phyloP scores from a whole-genome alignment of 169 alveolate genomes.

The Plasmodium cynomolgi region DNA sequence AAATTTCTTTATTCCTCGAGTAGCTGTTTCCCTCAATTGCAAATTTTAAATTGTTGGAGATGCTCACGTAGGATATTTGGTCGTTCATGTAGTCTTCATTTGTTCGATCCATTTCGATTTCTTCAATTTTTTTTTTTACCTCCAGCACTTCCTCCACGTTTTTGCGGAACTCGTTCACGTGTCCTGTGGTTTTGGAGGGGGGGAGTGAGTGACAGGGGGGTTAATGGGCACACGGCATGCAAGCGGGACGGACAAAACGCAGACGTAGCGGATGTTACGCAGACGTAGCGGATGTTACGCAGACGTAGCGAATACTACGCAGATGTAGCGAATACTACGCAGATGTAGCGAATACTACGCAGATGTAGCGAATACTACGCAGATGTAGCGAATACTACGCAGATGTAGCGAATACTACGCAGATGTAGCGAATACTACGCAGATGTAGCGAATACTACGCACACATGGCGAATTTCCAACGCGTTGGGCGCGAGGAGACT shows the following conservation, averaged over 20 bases:
- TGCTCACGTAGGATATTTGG: slow-evolving; percentile 46
- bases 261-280: neutral
- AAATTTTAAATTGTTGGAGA: slow-evolving; percentile 33
- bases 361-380: neutral
- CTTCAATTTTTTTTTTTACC: slow-evolving; percentile 51
- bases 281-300: neutral
- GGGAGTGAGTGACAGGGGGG: neutral
- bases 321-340: too few species aligned
- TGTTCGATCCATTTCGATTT: slow-evolving; percentile 24
- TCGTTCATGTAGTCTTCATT: slow-evolving; percentile 34
- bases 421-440: neutral
- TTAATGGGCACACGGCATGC: neutral
- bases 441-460: neutral
- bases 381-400: neutral
- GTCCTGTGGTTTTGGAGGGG: neutral
- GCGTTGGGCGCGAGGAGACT: neutral
- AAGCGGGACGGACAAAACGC: neutral
- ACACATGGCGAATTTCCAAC: neutral
- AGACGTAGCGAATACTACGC: neutral
- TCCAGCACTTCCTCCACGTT: slow-evolving; percentile 33
- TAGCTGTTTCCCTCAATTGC: slow-evolving; percentile 31
- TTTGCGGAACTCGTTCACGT: slow-evolving; percentile 43
- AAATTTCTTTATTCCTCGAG: slow-evolving; percentile 42
- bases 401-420: neutral
- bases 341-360: neutral